These are phyloP conservation scores for Platanthera guangdongensis DNA, from an alignment of 106 monocot genomes.

Conservation along the genomic window DNA sequence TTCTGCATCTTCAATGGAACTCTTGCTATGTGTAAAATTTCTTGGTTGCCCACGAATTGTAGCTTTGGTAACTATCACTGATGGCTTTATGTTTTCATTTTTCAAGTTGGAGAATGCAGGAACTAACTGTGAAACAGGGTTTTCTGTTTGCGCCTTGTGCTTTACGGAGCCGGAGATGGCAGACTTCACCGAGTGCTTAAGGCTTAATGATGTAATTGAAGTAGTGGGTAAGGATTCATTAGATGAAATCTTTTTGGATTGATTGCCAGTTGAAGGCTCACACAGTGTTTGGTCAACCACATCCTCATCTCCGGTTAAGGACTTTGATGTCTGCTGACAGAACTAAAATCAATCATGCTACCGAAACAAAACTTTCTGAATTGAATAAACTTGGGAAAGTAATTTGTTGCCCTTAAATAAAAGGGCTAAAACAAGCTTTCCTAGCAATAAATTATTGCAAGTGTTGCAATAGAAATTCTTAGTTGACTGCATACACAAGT, in stretches of 20 bases:
- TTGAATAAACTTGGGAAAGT: not conserved
- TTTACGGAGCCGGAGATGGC: constrained; percentile 33
- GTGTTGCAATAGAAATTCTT: not conserved
- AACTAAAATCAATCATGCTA: constrained; percentile 6
- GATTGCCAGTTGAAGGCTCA: constrained; percentile 43
- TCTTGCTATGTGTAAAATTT: constrained; percentile 50
- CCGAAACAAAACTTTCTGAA: not conserved
- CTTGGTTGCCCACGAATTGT: constrained; percentile 21
- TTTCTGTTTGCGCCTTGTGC: constrained; percentile 37
- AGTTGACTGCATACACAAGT: not conserved
- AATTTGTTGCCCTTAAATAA: not conserved
- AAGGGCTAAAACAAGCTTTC: constrained; percentile 8
- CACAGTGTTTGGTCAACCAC: constrained; percentile 23
- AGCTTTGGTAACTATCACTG: constrained; percentile 24
- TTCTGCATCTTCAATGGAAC: constrained; percentile 44
- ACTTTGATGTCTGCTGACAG: constrained; percentile 16
- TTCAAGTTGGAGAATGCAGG: constrained; percentile 64
- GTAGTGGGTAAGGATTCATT: constrained; percentile 34
- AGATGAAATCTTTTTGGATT: constrained; percentile 34
- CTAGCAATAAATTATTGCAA: not conserved
- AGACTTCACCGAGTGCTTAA: constrained; percentile 34
- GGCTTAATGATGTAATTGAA: constrained; percentile 26
- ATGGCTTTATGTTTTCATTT: constrained; percentile 67
- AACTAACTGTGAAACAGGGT: constrained; percentile 60
- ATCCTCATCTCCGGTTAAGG: constrained; percentile 22